Percentiles rank a stretch among this genome's conserved stretches.
Evolutionary conservation across 2,329 filamentous ascomycete species (phyloP).

Genomic region (Helicocarpus griseus): DNA sequence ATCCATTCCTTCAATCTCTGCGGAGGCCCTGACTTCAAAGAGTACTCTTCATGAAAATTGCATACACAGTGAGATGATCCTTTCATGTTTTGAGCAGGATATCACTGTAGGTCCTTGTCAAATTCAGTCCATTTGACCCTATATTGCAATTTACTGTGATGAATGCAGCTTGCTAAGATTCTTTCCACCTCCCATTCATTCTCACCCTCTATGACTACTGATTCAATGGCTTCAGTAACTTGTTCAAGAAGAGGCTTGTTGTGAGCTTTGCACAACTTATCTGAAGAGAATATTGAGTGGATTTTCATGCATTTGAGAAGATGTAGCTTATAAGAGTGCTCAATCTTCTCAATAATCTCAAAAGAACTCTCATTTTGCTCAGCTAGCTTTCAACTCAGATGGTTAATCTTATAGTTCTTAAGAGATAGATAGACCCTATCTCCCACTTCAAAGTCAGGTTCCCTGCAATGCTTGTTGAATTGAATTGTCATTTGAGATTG

Average conservation of each 20-base stretch:
- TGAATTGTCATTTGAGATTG: too few relatives aligned
- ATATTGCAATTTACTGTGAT: conserved; percentile 5
- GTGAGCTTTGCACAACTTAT: too few relatives aligned
- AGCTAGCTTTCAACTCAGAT: too few relatives aligned
- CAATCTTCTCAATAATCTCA: too few relatives aligned
- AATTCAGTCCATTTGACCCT: conserved; percentile 6
- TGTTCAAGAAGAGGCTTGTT: neutral
- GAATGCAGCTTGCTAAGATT: conserved; percentile 4
- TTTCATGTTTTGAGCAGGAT: conserved; percentile 7
- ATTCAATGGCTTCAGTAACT: neutral
- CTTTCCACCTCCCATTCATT: conserved; percentile 10
- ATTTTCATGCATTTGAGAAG: too few relatives aligned
- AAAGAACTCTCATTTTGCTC: too few relatives aligned
- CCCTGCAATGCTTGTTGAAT: too few relatives aligned
- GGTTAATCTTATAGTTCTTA: too few relatives aligned
- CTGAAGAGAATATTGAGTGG: too few relatives aligned
- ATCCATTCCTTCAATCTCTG: conserved; percentile 2
- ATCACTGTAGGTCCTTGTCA: conserved; percentile 8
- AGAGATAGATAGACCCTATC: too few relatives aligned
- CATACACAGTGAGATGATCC: conserved; percentile 1
- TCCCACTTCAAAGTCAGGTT: too few relatives aligned
- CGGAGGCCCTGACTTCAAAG: conserved; percentile 6
- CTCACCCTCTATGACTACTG: neutral
- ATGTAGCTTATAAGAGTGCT: too few relatives aligned
- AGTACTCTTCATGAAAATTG: conserved; percentile 7